phyloP scores from a whole-genome alignment of 176 grass and related monocot species.

The Ananas comosus region DNA sequence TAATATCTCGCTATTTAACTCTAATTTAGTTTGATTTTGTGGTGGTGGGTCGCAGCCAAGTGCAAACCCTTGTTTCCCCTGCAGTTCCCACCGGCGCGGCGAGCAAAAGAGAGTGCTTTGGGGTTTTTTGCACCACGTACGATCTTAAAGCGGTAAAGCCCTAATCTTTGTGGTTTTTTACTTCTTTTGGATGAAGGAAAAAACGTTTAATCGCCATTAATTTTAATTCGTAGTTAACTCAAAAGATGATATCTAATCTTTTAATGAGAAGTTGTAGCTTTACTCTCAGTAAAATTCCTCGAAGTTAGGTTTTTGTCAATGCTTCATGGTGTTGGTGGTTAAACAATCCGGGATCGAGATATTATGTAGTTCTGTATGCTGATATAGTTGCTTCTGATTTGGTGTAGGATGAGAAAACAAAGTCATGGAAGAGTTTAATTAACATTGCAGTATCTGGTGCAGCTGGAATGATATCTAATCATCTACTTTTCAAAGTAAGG shows the following conservation, averaged over 20 bases:
- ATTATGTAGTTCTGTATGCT: neutral
- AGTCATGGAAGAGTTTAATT: conserved; percentile 82
- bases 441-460: conserved; percentile 83
- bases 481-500: conserved; percentile 87
- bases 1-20: too few relatives aligned
- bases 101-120: conserved; percentile 45
- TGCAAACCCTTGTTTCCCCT: conserved; percentile 20
- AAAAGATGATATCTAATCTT: too few relatives aligned
- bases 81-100: neutral
- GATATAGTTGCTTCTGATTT: conserved; percentile 3
- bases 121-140: conserved; percentile 88
- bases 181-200: neutral
- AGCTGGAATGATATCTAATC: conserved; percentile 93
- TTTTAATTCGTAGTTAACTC: too few relatives aligned
- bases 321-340: too few relatives aligned
- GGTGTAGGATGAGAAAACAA: conserved; percentile 57
- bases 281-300: too few relatives aligned
- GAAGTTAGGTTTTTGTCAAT: too few relatives aligned
- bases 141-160: conserved; percentile 65
- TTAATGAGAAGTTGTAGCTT: too few relatives aligned
- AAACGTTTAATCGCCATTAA: neutral
- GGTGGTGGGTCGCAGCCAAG: conserved; percentile 20
- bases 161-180: neutral
- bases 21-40: conserved; percentile 20
- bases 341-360: too few relatives aligned